phyloP scores from a whole-genome alignment of 1,139 yeast genomes.

The Pichia sp. region DNA sequence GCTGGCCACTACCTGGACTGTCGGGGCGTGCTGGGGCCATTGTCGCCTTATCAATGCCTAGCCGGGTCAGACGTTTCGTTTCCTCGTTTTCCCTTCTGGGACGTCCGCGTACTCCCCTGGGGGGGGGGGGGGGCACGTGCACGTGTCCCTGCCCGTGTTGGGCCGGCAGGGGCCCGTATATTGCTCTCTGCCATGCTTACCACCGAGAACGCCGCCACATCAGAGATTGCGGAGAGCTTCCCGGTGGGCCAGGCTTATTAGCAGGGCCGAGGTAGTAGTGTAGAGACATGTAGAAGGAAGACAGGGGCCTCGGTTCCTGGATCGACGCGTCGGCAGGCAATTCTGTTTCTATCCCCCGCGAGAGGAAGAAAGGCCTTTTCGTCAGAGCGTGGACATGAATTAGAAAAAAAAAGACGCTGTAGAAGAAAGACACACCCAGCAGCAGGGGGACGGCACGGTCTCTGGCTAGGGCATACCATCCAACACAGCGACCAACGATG shows the following conservation, averaged over 20 bases:
- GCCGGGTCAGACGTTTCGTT: no score
- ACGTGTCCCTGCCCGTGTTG: background rate
- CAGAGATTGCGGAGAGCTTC: no score
- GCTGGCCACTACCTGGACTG: no score
- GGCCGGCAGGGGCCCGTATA: background rate
- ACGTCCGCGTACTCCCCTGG: background rate
- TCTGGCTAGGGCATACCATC: background rate
- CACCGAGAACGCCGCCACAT: no score
- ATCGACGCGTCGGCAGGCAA: background rate
- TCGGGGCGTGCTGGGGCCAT: no score
- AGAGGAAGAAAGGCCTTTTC: background rate
- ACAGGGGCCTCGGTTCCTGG: no score
- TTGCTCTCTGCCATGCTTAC: no score
- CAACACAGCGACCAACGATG: constrained; percentile 1
- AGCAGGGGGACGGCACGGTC: background rate
- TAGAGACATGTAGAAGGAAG: no score
- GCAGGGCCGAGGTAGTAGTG: no score
- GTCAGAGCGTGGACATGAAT: background rate
- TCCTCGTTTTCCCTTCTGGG: background rate
- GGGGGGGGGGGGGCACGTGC: background rate
- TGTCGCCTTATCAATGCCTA: background rate
- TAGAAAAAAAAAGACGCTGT: background rate
- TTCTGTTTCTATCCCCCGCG: no score
- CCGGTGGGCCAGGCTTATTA: no score
- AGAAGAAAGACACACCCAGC: background rate